phyloP scores from a whole-genome alignment of 2,329 filamentous ascomycete species.

The Zasmidium angulare region DNA sequence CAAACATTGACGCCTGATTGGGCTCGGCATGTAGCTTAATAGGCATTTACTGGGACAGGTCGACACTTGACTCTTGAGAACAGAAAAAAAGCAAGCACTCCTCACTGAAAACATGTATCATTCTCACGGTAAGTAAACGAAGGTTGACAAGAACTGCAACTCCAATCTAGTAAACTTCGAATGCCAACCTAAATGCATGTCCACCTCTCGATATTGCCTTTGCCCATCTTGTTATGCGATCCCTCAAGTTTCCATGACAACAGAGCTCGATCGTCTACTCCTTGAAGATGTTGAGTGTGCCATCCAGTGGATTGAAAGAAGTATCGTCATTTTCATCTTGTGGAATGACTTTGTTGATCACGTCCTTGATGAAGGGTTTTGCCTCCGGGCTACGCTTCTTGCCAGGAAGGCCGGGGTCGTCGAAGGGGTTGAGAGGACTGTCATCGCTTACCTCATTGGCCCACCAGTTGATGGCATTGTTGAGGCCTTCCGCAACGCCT shows the following conservation, averaged over 20 bases:
- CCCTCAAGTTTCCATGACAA: no score
- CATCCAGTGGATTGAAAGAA: not conserved
- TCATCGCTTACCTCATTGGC: not conserved
- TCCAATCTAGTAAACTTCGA: no score
- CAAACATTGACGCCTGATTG: no score
- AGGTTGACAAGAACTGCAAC: no score
- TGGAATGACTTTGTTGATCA: not conserved
- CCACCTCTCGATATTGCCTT: no score
- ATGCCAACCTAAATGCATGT: no score
- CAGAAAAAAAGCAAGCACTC: no score
- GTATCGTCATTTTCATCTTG: not conserved
- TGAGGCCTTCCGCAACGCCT: not conserved
- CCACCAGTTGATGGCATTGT: conserved; percentile 1
- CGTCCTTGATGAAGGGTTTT: not conserved
- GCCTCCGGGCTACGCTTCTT: not conserved
- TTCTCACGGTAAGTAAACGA: no score
- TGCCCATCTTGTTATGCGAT: not conserved
- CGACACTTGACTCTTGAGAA: no score
- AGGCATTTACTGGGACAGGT: no score
- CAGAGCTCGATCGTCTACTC: not conserved
- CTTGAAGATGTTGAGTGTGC: not conserved
- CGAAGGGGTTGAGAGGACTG: not conserved
- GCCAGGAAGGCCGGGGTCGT: not conserved
- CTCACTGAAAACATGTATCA: no score
- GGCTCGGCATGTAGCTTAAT: no score